Base-by-base conservation (phyloP, 2,329 filamentous ascomycete species). In the Aspergillus texensis region DNA sequence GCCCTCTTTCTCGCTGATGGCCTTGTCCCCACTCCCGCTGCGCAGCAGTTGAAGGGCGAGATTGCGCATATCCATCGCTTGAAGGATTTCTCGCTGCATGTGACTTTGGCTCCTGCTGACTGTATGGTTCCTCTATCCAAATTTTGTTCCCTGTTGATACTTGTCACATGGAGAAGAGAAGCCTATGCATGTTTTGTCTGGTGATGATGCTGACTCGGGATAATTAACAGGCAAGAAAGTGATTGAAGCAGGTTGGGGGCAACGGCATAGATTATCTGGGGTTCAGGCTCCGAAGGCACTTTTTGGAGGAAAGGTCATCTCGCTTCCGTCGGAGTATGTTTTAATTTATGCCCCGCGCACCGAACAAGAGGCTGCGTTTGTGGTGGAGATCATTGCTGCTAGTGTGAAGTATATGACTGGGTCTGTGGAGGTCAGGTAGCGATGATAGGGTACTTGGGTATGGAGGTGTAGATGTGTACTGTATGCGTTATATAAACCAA, bases 71-170 rank as follows among this genome's bases (percentile, higher is more conserved):
- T 93, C 19, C 93, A 96, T 77, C 86, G 88, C 39, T 88, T 85
- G 5, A 66, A 69, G 28, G 93, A 96, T 66, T 86, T 89, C 67
- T 91, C 88, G 0, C 82, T 94, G 83, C 93, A 96, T 77, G 81
- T 94, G 78, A 90, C 88, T 48, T 81, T 96, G 62, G 91, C 95
- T 68, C 91, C 92, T 0, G 86, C 90, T 41, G 93, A 96, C 75
- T 91, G 90, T 76, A 68, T 60, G 72, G 62, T 36, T 11, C 19
- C n/a, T 26, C 28, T 28, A 32, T 24, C 39, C 32, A 11, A 34
- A 21, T 62, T 12, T 12, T 26, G 2, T 26, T 6, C 28, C 4
- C 2, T 14, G 6, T 41, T 41, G 39, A n/a, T 41, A 9, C 39
- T 6, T n/a, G 39, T 41, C 6, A 10, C 39, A 41, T 6, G 8